Evolutionary conservation across 257 asterid genomes (phyloP).

Genomic region (Salvia rosmarinus): DNA sequence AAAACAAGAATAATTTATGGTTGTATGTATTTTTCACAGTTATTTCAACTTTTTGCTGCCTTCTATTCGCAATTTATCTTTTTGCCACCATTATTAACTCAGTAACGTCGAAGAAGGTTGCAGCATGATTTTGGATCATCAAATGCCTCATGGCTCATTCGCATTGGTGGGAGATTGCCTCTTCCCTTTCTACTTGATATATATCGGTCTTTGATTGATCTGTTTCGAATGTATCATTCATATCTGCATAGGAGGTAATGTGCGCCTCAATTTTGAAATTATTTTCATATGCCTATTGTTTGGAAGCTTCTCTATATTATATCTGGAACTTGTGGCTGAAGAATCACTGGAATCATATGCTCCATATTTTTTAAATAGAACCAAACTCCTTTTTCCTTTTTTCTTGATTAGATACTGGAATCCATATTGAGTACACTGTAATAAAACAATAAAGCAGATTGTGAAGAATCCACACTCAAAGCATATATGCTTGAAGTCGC

Average conservation of each 20-base stretch:
- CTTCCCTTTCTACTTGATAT: not conserved
- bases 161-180: not conserved
- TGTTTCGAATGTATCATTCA: not conserved
- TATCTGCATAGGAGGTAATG: not conserved
- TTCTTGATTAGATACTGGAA: constrained; percentile 29
- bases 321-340: constrained; percentile 1
- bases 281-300: not conserved
- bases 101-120: not conserved
- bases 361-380: no score
- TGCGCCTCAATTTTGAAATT: not conserved
- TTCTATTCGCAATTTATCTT: no score
- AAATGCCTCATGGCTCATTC: not conserved
- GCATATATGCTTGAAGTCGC: constrained; percentile 61
- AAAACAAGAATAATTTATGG: constrained; percentile 89
- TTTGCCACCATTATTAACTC: no score
- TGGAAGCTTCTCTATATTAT: no score
- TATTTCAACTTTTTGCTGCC: no score
- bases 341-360: constrained; percentile 16
- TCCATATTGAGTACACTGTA: constrained; percentile 51
- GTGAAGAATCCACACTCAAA: constrained; percentile 54
- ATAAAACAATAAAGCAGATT: constrained; percentile 40
- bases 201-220: not conserved
- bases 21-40: constrained; percentile 49
- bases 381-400: not conserved
- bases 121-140: not conserved